Conservation (phyloP, 768 basidiomycete species). For the Harrya chromipes region DNA sequence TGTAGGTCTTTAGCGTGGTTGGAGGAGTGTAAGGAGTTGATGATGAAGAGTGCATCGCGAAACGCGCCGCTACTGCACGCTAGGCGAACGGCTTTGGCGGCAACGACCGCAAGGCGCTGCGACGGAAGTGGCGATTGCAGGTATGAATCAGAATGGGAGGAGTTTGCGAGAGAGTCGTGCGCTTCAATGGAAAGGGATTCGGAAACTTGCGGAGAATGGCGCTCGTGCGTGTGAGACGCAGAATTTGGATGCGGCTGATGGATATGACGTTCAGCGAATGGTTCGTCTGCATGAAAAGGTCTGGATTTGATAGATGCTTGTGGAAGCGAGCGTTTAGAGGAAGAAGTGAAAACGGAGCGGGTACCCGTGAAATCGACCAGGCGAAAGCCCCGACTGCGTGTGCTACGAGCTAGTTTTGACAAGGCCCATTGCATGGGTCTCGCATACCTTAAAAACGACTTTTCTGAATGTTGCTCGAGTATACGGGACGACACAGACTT, state of each 20-base stretch:
- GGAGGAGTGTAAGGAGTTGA: conserved; percentile 56
- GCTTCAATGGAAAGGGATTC: neutral
- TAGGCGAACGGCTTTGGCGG: conserved; percentile 51
- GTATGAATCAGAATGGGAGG: too few species aligned
- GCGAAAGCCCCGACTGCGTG: neutral
- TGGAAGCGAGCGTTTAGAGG: neutral
- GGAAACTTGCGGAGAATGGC: neutral
- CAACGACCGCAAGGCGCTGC: conserved; percentile 28
- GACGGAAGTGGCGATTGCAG: neutral
- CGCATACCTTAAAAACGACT: conserved; percentile 28
- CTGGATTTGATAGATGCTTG: neutral
- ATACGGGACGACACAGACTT: neutral
- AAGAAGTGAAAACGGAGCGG: neutral
- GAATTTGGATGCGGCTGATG: too few species aligned
- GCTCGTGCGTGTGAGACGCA: neutral
- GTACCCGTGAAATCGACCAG: neutral
- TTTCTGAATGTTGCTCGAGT: neutral
- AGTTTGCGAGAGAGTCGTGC: too few species aligned
- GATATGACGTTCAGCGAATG: too few species aligned
- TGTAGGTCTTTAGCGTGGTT: conserved; percentile 1
- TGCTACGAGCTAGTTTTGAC: conserved; percentile 48
- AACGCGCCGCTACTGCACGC: conserved; percentile 42
- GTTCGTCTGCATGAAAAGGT: neutral
- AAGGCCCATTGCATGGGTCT: conserved; percentile 62
- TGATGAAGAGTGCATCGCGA: conserved; percentile 51